Evolutionary conservation across 208 protist genomes (phyloP).

Genomic region (Crithidia expoeki): DNA sequence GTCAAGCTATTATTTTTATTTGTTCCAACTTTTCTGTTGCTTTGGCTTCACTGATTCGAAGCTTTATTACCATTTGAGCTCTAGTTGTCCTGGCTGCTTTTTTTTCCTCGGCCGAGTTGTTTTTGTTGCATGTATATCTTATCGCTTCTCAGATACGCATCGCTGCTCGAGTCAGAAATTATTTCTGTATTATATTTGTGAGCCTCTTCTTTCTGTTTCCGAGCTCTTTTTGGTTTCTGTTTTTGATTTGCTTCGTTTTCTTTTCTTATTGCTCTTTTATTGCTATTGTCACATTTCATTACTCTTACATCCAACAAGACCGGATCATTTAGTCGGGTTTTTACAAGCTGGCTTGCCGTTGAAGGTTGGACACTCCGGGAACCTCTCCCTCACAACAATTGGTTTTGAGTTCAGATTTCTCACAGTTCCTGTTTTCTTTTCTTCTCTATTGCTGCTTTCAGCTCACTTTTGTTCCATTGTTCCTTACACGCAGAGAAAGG

Average conservation of each 20-base stretch:
- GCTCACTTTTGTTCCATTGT: conserved; percentile 18
- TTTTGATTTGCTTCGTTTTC: conserved; percentile 12
- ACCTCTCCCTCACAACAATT: too few species aligned
- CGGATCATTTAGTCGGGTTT: background rate
- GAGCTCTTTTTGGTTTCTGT: conserved; percentile 2
- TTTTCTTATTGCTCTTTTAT: conserved; percentile 14
- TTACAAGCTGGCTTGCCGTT: too few species aligned
- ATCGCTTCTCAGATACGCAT: conserved; percentile 4
- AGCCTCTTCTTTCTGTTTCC: conserved; percentile 6
- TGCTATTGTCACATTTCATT: conserved; percentile 2
- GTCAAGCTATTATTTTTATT: background rate
- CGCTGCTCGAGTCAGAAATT: background rate
- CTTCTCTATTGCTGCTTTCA: conserved; percentile 14
- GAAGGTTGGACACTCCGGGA: too few species aligned
- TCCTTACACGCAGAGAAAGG: too few species aligned
- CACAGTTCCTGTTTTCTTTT: conserved; percentile 27
- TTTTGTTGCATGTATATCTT: conserved; percentile 7
- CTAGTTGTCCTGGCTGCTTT: background rate
- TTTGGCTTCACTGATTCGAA: background rate
- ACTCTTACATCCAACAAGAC: background rate
- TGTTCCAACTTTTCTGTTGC: conserved; percentile 7
- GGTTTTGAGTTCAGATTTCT: background rate
- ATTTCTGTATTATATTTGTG: conserved; percentile 20
- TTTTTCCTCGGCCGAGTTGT: too few species aligned
- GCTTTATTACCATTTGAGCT: conserved; percentile 6